Evolutionary conservation across 2,329 filamentous ascomycete species (phyloP), one percentile per base, ranked within the genome.

Genomic region (Atkinsonella hypoxylon): DNA sequence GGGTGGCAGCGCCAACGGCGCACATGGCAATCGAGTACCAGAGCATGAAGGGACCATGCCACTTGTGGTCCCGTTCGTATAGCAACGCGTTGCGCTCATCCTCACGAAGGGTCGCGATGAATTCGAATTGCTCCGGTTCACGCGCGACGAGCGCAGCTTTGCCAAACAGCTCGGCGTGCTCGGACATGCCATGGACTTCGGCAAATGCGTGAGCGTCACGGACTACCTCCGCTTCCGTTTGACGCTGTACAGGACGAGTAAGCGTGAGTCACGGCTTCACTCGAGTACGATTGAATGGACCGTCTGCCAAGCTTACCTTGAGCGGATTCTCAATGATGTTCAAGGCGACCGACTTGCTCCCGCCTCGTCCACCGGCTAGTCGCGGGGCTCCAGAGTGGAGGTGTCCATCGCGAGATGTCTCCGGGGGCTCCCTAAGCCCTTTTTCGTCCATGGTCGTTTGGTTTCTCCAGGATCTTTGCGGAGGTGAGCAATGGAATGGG

Each of bases 41-140:
- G 20, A 64, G 56, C 58, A 60, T 63, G 53, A 56, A 65, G 0
- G 76, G 71, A n/a, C 73, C 72, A 54, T 68, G 67, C 70, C 76
- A 80, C 57, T 75, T 77, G 66, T 80, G 75, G 74, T 79, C 46
- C 72, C 78, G 55, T 73, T 77, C 52, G 66, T 67, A 60, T 2
- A 38, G 10, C 9, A 64, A 54, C 1, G 61, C 60, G 8, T 32
- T 31, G 44, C 79, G 67, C 51, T 64, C 62, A 1, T 57, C 55
- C 0, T 58, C 57, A 4, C 45, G n/a, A 2, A 66, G 59, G 3
- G 54, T 53, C 10, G 55, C 48, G 22, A 58, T 22, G 11, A 54
- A 50, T 39, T 55, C 53, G 41, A 62, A 59, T 6, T 52, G 41
- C 11, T 55, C 51, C 15, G 55, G 57, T 39, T 63, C 59, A 12